Base-by-base conservation (phyloP, 2,329 filamentous ascomycete species). In the Ophiocordyceps robertsii region DNA sequence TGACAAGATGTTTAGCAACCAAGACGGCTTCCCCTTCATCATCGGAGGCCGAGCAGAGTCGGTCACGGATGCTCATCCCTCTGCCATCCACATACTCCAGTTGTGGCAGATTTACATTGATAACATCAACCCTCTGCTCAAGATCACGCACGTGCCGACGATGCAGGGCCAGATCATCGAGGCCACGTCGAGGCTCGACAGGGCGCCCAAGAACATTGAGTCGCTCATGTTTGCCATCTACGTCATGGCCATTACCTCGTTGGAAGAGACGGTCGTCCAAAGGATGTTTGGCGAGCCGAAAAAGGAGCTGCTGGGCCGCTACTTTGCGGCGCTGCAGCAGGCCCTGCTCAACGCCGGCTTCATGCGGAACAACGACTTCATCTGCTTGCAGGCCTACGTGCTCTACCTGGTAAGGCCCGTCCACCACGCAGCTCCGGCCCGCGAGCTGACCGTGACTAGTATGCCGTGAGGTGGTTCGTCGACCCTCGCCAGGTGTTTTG, bases 31-130 rank as follows among this genome's bases (percentile, higher is more conserved):
- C 44, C 73, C 74, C 3, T 77, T 79, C 50, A 60, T 73, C 29
- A 62, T 76, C 14, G 70, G 72, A 27, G 68, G 66, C 27, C 55
- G 62, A 10, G 55, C 56, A 14, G 54, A 60, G 16, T 62, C 61
- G 39, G 61, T 75, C 39, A 67, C 68, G 4, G 61, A 64, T 39
- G 56, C 64, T 14, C 74, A 77, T 47, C 76, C 76, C 10, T 56
- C 69, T 2, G 63, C 71, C 21, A 70, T 78, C 17, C 73, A 78
- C 44, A 77, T 79, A 42, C 72, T 80, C 45, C 70, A 75, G 49
- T 63, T 81, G 16, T 85, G 81, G 80, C 79, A 84, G 57, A 68
- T 75, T 14, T 85, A 82, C 53, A 68, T 84, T 36, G 73, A 77
- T 47, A 83, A 83, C 51, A 74, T 84, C 49, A 78, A 84, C 49